Base-by-base conservation (phyloP, 176 grass and related monocot genomes). In the Tillandsia fasciculata region DNA sequence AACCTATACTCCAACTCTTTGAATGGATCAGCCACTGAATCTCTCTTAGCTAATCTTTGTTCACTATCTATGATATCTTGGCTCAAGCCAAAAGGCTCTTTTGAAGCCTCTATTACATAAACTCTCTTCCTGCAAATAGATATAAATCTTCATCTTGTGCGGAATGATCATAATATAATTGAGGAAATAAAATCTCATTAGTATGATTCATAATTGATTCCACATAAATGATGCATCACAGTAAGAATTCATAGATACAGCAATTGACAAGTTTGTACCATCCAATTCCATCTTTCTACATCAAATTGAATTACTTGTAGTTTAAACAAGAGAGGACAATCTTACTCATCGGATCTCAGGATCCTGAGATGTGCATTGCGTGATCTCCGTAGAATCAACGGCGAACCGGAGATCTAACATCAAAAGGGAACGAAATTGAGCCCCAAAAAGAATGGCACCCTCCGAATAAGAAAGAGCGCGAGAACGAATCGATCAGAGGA, bases 1-100 rank as follows among this genome's bases (percentile, higher is more conserved):
- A 97, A 97, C 70, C 94, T 97, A 18, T n/a, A 53, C 83, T 90
- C 79, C 73, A 97, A 75, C 28, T 87, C 74, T 9, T 26, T 63
- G 58, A 97, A 82, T 13, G 82, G 88, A 83, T 85, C 93, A 53
- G 80, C 76, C 26, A 10, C 59, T 52, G 80, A 54, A 68, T 69
- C 27, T 12, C 64, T 75, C 49, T 73, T 69, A 56, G 67, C 22
- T 51, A 74, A 33, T 69, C 80, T 80, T 53, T 86, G 71, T 71
- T 82, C 72, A 85, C 58, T 77, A 79, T 86, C 78, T 67, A 61
- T 64, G 66, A 75, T 79, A 70, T 77, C 69, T 51, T 65, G 77
- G 17, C 80, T 85, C 74, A 87, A 81, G 50, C 72, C 65, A 68
- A 57, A 66, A 78, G 73, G 81, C 42, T 97, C 89, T 72, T 72